Percentiles rank a stretch among this genome's conserved stretches.
Evolutionary conservation across 331 rosid species (phyloP).

Genomic region (Saraca asoca): DNA sequence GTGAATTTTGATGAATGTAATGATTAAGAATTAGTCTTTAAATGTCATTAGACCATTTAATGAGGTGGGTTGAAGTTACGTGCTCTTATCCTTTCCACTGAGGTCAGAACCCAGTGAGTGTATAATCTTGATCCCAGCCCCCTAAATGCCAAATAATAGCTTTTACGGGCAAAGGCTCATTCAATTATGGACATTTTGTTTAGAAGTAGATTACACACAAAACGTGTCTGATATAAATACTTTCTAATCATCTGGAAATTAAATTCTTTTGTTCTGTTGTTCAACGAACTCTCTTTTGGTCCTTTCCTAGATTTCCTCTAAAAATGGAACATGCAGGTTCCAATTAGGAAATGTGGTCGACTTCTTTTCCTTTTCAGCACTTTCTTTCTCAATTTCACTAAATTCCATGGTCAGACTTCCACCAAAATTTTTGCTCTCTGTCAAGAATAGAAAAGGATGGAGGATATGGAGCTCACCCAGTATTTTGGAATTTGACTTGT

Average conservation of each 20-base stretch:
- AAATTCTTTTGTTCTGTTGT: neutral
- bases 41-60: conserved; percentile 12
- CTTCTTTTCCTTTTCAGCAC: conserved; percentile 4
- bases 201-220: neutral
- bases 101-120: too few relatives aligned
- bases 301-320: conserved; percentile 1
- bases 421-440: too few relatives aligned
- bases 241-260: neutral
- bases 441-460: too few relatives aligned
- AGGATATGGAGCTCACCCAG: too few relatives aligned
- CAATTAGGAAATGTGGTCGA: neutral
- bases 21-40: neutral
- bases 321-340: neutral
- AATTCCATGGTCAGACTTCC: too few relatives aligned
- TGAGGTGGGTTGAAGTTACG: neutral
- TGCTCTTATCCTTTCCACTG: too few relatives aligned
- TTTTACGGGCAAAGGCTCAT: neutral
- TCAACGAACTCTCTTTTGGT: too few relatives aligned
- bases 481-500: too few relatives aligned
- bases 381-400: conserved; percentile 1
- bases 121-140: neutral
- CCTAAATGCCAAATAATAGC: neutral
- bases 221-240: neutral
- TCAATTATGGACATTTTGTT: neutral
- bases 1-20: neutral